A percentile compares a stretch with the other conserved stretches of the same genome.
These are phyloP conservation scores for Erodium trifolium DNA, from an alignment of 441 rosid species.

Conservation along the genomic window DNA sequence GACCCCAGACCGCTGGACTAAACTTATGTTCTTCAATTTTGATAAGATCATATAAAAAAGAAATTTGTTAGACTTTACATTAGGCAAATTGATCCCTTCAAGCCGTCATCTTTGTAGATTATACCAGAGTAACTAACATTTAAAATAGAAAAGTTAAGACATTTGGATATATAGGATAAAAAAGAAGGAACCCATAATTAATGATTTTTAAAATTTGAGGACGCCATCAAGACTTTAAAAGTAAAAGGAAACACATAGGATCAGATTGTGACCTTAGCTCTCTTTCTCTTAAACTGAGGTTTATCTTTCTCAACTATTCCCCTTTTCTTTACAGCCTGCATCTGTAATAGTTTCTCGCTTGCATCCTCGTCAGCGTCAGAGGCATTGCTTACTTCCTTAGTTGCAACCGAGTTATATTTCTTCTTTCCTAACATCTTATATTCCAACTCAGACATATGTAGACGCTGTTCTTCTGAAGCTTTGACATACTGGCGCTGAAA, in stretches of 20 bases:
- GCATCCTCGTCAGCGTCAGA: constrained; percentile 32
- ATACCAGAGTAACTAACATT: too few species aligned
- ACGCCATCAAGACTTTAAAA: not conserved
- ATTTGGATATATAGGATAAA: too few species aligned
- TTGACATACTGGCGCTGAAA: constrained; percentile 57
- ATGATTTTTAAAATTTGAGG: not conserved
- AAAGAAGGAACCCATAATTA: too few species aligned
- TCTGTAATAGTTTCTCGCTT: constrained; percentile 24
- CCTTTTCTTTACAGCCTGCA: constrained; percentile 15
- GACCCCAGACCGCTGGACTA: too few species aligned
- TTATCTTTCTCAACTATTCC: constrained; percentile 43
- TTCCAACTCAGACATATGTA: constrained; percentile 44
- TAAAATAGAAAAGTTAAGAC: too few species aligned
- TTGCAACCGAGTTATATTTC: constrained; percentile 30
- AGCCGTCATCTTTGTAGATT: too few species aligned
- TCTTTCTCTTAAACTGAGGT: constrained; percentile 72
- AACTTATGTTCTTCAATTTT: too few species aligned
- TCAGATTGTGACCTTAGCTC: constrained; percentile 49
- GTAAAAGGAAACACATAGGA: not conserved
- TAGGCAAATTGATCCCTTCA: too few species aligned
- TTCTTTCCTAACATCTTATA: constrained; percentile 32
- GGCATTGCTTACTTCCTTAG: constrained; percentile 24
- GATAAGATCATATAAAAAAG: too few species aligned
- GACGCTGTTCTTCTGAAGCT: constrained; percentile 50
- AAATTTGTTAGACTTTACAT: too few species aligned